Evolutionary conservation across 1,139 yeast genomes (phyloP).

Genomic region (Insectozyma bohioensis): DNA sequence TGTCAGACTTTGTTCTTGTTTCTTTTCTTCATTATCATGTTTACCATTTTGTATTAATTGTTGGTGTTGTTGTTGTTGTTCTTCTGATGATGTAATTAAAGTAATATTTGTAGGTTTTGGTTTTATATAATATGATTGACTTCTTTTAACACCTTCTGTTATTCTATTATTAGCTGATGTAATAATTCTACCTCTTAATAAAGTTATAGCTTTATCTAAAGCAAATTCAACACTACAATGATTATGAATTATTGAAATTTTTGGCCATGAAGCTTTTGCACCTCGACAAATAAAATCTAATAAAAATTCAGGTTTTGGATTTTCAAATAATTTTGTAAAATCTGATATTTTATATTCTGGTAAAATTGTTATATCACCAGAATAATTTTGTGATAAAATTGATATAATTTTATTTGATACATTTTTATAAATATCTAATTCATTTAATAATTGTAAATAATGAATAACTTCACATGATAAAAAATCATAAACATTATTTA

Average conservation of each 20-base stretch:
- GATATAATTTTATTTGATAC: constrained; percentile 71
- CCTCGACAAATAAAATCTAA: constrained; percentile 76
- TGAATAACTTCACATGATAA: constrained; percentile 74
- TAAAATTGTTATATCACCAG: constrained; percentile 90
- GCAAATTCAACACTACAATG: constrained; percentile 91
- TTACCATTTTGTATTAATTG: neutral
- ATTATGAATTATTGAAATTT: constrained; percentile 75
- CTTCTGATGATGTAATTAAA: constrained; percentile 25
- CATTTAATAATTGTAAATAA: constrained; percentile 67
- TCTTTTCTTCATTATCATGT: constrained; percentile 5
- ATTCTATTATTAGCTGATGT: constrained; percentile 28
- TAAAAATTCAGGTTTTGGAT: constrained; percentile 78
- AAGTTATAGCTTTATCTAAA: constrained; percentile 72
- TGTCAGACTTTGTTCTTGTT: constrained; percentile 9
- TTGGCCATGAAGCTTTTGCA: constrained; percentile 93
- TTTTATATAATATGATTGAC: constrained; percentile 13
- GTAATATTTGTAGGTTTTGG: constrained; percentile 12
- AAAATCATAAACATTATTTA: constrained; percentile 60
- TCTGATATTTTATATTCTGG: constrained; percentile 69
- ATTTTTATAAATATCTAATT: constrained; percentile 74
- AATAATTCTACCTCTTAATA: constrained; percentile 65
- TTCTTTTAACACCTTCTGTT: constrained; percentile 13
- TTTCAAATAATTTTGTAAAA: constrained; percentile 61
- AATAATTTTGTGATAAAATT: constrained; percentile 78
- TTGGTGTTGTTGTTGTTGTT: constrained; percentile 14